Evolutionary conservation across 1,139 yeast species (phyloP).

Genomic region (Lodderomyces theae): DNA sequence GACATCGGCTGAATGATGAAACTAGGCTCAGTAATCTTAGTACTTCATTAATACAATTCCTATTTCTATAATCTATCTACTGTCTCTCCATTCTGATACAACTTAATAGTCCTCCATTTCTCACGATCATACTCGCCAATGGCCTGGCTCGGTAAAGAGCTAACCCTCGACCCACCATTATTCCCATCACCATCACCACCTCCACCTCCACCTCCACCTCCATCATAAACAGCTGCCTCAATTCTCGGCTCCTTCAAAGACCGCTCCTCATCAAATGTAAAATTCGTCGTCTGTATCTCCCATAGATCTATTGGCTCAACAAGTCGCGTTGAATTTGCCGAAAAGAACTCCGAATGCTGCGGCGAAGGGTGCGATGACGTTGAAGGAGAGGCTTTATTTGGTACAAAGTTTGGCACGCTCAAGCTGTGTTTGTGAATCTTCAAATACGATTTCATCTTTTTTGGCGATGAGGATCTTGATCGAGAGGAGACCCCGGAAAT

Average conservation of each 20-base stretch:
- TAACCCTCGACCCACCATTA: conserved; percentile 34
- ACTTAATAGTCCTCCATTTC: conserved; percentile 44
- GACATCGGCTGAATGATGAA: too few relatives aligned
- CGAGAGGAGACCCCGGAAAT: conserved; percentile 26
- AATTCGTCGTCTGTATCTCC: conserved; percentile 38
- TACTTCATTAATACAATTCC: background rate
- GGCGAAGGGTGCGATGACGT: conserved; percentile 4
- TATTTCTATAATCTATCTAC: background rate
- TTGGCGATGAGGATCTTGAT: conserved; percentile 29
- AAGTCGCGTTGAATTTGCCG: conserved; percentile 6
- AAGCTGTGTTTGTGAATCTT: conserved; percentile 15
- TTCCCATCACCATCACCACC: background rate
- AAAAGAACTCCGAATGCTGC: conserved; percentile 4
- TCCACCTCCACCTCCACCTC: too few relatives aligned
- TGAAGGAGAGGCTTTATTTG: background rate
- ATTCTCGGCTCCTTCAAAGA: background rate
- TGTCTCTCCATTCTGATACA: background rate
- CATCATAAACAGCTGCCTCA: too few relatives aligned
- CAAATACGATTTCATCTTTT: conserved; percentile 25
- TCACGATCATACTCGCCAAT: conserved; percentile 65
- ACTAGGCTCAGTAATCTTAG: too few relatives aligned
- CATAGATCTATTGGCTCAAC: conserved; percentile 28
- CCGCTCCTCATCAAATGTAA: conserved; percentile 24
- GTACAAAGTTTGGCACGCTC: conserved; percentile 12
- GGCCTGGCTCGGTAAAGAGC: conserved; percentile 56